Evolutionary conservation across 2,329 filamentous ascomycete genomes (phyloP), one percentile per base, ranked within the genome.

Genomic region (Fusarium sterilihyphosum): DNA sequence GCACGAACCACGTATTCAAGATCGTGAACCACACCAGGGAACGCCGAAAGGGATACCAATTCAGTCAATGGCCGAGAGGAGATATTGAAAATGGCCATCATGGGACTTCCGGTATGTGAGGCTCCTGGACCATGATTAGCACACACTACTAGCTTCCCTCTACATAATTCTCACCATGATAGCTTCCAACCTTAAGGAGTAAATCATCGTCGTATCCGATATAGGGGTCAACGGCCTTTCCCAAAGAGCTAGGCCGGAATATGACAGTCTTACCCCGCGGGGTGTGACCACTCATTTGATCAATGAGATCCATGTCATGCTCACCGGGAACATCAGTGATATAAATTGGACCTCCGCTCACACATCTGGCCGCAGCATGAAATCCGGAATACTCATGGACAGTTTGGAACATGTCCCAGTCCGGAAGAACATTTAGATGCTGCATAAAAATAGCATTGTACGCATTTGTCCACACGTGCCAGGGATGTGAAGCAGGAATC

Each of bases 401-500:
- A 2, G 90, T 91, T 76, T 92, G 90, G 78, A 92, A 92, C 90
- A 92, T 92, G 74, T 92, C 90, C 89, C 90, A 92, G 81, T 98
- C 95, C 0, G 96, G 96, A 2, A 98, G 84, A 2, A 94, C 90
- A 76, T 98, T 98, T 38, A 98, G 86, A 78, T 96, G 92, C 72
- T 94, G 91, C 5, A 93, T 95, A 20, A 98, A 86, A 2, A 98
- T 86, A 38, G 90, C 88, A 80, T 97, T 98, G 82, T 98, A 93
- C 0, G 96, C 96, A 80, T 98, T 99, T 73, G 92, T 91, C 86
- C 97, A 99, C 41, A 98, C 89, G 81, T 99, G 96, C 96, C 96
- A 99, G 0, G 95, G 90, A 71, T 99, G 96, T 12, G 93, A 94
- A 1, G 90, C 88, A 1, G 92, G 89, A 8, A 95, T 89, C 50